These are phyloP conservation scores for Syncephalastrum sp. DNA, from an alignment of 371 early-diverging fungal genomes.

Conservation along the genomic window DNA sequence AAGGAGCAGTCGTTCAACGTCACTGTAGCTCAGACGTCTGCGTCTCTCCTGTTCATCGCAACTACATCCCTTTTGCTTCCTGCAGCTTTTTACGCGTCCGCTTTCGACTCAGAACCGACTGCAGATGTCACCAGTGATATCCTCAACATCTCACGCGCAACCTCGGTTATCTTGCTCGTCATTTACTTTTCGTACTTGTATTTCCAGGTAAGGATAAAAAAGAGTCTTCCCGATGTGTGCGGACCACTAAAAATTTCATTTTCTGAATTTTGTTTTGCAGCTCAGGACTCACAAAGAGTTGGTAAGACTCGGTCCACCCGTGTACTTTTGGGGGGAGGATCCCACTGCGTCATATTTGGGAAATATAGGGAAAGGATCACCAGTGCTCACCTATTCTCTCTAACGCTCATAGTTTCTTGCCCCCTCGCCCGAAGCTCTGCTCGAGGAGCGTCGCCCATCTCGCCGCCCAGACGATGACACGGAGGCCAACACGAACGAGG, in stretches of 20 bases:
- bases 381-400: no score
- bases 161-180: conserved; percentile 70
- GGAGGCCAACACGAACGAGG: conserved; percentile 5
- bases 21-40: conserved; percentile 79
- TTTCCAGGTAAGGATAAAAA: conserved; percentile 59
- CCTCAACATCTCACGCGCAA: conserved; percentile 64
- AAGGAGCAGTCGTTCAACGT: conserved; percentile 73
- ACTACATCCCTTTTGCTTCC: conserved; percentile 78
- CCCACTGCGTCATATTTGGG: no score
- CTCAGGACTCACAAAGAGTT: conserved; percentile 70
- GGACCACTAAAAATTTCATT: conserved; percentile 1
- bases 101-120: conserved; percentile 12
- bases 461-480: neutral
- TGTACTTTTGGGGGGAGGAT: no score
- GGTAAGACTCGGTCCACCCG: conserved; percentile 26
- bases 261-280: conserved; percentile 15
- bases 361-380: no score
- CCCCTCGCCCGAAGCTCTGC: no score
- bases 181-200: conserved; percentile 73
- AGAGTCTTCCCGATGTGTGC: neutral
- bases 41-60: conserved; percentile 74
- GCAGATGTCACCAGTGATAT: conserved; percentile 42
- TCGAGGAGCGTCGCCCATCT: no score
- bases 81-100: conserved; percentile 68
- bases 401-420: no score